Conservation (phyloP, 192 early-diverging fungal genomes). For the Tieghemiomyces parasiticus region DNA sequence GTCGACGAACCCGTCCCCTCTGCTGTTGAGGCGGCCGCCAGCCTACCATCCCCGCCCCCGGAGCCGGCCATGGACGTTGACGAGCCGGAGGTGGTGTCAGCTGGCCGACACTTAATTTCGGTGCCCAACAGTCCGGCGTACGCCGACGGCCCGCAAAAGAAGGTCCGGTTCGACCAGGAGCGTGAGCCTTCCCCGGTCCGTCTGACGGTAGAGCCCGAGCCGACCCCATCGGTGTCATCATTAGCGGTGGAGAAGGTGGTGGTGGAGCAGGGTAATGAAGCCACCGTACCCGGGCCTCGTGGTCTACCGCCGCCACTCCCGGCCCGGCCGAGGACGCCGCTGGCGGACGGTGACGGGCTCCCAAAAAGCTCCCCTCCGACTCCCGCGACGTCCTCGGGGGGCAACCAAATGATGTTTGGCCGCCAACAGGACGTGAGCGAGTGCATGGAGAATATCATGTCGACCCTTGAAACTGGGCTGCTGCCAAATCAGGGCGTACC, state of each 20-base stretch:
- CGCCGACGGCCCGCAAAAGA: too few relatives aligned
- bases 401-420: conserved; percentile 25
- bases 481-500: conserved; percentile 12
- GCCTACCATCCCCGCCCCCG: background rate
- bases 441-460: conserved; percentile 53
- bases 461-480: conserved; percentile 42
- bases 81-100: background rate
- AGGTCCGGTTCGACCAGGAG: too few relatives aligned
- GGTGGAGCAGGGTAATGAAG: background rate
- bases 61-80: background rate
- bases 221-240: background rate
- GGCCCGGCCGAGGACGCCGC: background rate
- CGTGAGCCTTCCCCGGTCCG: too few relatives aligned
- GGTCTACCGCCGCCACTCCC: background rate
- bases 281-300: background rate
- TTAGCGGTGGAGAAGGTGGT: background rate
- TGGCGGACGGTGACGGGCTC: background rate
- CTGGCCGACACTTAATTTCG: too few relatives aligned
- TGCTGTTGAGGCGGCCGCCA: background rate
- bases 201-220: background rate
- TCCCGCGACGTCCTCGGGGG: background rate
- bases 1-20: too few relatives aligned
- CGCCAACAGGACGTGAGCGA: conserved; percentile 66
- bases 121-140: too few relatives aligned
- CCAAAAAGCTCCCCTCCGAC: background rate